phyloP scores from a whole-genome alignment of 2,329 filamentous ascomycete genomes.

The Xylaria sp. region DNA sequence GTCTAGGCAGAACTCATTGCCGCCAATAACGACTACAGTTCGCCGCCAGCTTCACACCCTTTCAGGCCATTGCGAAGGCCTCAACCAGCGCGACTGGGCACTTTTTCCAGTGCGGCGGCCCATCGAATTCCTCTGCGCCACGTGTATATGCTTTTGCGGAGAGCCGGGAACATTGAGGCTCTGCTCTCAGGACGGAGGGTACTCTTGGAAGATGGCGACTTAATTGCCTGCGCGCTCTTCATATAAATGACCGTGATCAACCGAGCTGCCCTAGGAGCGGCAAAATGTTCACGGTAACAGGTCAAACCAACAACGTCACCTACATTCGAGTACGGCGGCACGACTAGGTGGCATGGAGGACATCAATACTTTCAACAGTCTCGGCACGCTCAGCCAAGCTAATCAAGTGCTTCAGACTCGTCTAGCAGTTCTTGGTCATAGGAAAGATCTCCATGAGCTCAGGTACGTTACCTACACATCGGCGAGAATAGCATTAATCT shows the following conservation, averaged over 20 bases:
- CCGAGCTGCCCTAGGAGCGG: not conserved
- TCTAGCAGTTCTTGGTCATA: constrained; percentile 22
- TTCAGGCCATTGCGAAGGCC: not conserved
- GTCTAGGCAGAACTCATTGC: not conserved
- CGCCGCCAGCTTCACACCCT: constrained; percentile 17
- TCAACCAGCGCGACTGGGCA: constrained; percentile 7
- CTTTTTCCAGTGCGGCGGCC: not conserved
- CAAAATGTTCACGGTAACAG: not conserved
- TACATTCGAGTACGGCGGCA: not conserved
- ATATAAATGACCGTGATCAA: constrained; percentile 17
- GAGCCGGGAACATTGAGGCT: constrained; percentile 21
- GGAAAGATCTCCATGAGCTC: constrained; percentile 30
- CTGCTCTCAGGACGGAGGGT: not conserved
- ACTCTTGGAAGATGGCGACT: not conserved
- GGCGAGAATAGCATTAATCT: not conserved
- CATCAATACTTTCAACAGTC: constrained; percentile 24
- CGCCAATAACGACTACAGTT: constrained; percentile 18
- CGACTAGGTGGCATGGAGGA: constrained; percentile 23
- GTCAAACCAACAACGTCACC: not conserved
- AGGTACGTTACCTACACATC: constrained; percentile 11
- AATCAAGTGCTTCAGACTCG: constrained; percentile 28
- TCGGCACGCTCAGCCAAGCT: constrained; percentile 25
- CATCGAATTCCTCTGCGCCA: constrained; percentile 21
- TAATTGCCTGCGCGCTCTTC: not conserved
- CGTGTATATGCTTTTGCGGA: constrained; percentile 24